Conservation (phyloP, 108 stramenopile genomes). For the Cyclotella choctawhatcheeana region DNA sequence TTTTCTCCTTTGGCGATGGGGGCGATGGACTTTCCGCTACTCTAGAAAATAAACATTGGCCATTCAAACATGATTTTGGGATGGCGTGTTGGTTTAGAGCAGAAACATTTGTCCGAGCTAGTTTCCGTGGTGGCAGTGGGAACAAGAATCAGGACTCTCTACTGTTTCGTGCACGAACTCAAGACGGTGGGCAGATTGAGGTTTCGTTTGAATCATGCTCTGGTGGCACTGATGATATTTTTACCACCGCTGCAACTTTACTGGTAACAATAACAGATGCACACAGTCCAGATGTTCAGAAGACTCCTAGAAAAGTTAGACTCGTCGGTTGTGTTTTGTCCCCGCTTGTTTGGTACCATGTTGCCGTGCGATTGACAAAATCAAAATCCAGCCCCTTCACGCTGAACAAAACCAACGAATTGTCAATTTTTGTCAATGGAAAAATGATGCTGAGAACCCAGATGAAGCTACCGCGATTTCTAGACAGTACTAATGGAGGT, state of each 20-base stretch:
- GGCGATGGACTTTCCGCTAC: constrained; percentile 43
- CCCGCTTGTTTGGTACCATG: constrained; percentile 82
- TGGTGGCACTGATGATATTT: constrained; percentile 8
- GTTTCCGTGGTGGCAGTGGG: background rate
- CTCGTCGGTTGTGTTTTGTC: constrained; percentile 69
- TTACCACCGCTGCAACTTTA: constrained; percentile 35
- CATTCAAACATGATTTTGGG: constrained; percentile 81
- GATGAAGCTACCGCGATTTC: constrained; percentile 62
- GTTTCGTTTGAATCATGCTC: constrained; percentile 55
- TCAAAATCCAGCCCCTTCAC: constrained; percentile 73
- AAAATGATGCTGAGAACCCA: constrained; percentile 71
- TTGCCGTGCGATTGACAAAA: constrained; percentile 72
- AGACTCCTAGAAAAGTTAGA: constrained; percentile 37
- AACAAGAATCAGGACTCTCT: constrained; percentile 16
- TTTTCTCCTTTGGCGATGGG: constrained; percentile 65
- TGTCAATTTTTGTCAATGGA: constrained; percentile 80
- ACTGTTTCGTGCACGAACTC: constrained; percentile 52
- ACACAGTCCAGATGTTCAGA: constrained; percentile 15
- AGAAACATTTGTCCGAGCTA: constrained; percentile 51
- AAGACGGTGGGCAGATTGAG: constrained; percentile 64
- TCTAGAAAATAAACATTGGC: constrained; percentile 58
- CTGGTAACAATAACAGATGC: constrained; percentile 59
- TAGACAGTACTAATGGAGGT: constrained; percentile 20
- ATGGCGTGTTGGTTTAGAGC: constrained; percentile 83
- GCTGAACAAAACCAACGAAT: constrained; percentile 63